Evolutionary conservation across 495 filamentous ascomycete species (phyloP), one percentile per base, ranked within the genome.

Genomic region (Aspergillus hancockii): DNA sequence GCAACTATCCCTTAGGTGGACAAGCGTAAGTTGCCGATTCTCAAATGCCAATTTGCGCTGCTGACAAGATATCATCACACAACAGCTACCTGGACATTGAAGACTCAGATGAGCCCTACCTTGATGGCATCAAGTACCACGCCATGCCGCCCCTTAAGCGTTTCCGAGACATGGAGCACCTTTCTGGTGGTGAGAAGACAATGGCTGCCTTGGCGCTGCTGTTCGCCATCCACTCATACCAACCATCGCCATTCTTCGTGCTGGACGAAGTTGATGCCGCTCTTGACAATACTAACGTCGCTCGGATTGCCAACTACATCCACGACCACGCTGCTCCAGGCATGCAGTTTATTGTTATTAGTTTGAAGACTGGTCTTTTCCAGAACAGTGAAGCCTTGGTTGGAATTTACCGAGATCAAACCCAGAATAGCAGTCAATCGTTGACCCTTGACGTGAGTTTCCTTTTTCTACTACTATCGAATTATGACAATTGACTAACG

Each of bases 331-430:
- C 94, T 0, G 90, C 91, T 7, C 94, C 95, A 6, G 94, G 94
- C 4, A 97, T 97, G 90, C 94, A 99, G 80, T 99, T 99, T 67
- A 93, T 99, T 61, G 95, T 99, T 50, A 98, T 99, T 71, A 88
- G 83, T 75, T 79, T 98, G 69, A 98, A 99, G 82, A 88, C 90
- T 0, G 92, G 90, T 1, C 76, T 99, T 23, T 99, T 98, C 74
- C 91, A 98, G 75, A 85, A 90, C 65, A 94, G 90, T 68, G 92
- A 98, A 80, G 91, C 90, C 50, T 71, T 99, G 66, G 91, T 99
- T 16, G 94, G 94, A 19, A 91, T 99, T 43, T 97, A 93, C 76
- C 81, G 94, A 56, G 94, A 99, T 69, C 94, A 99, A 80, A 86
- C 85, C 23, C 90, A 89, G 55, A 97, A 97, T 73, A 92, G 85